phyloP scores from a whole-genome alignment of 2,329 filamentous ascomycete genomes.

The Dryadomyces quercus-mongolicae region DNA sequence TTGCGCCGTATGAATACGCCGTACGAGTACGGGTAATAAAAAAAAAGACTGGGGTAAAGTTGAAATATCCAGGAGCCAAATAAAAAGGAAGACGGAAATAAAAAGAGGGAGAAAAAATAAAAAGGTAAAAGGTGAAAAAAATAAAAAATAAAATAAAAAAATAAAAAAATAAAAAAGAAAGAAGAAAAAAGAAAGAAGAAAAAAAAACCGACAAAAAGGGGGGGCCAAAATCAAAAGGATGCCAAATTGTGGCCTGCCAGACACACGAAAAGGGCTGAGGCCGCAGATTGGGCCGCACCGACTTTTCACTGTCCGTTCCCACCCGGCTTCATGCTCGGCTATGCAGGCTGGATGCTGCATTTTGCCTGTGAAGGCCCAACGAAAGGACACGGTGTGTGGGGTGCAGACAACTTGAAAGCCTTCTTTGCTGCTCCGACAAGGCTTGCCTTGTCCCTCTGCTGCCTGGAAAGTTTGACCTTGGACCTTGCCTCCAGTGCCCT shows the following conservation, averaged over 20 bases:
- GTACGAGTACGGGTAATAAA: too few relatives aligned
- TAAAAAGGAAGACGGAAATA: too few relatives aligned
- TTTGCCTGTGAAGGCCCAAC: neutral
- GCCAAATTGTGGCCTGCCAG: neutral
- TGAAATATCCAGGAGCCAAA: too few relatives aligned
- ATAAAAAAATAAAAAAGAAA: neutral
- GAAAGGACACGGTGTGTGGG: neutral
- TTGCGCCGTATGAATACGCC: too few relatives aligned
- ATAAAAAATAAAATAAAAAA: neutral
- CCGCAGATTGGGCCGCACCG: conserved; percentile 11
- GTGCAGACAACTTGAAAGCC: neutral
- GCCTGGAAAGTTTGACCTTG: too few relatives aligned
- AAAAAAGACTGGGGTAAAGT: too few relatives aligned
- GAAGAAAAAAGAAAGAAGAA: neutral
- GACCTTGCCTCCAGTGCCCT: too few relatives aligned
- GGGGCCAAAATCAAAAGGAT: neutral
- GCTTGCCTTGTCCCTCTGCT: neutral
- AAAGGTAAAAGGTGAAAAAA: neutral
- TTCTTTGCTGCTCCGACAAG: neutral
- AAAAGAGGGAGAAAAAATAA: neutral
- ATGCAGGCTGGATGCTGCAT: neutral
- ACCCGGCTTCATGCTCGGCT: neutral
- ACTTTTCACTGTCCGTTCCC: conserved; percentile 3
- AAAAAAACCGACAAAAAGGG: neutral
- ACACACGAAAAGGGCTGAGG: conserved; percentile 1